Conservation (phyloP, 2,329 filamentous ascomycete species). For the Lecanosticta acicola region DNA sequence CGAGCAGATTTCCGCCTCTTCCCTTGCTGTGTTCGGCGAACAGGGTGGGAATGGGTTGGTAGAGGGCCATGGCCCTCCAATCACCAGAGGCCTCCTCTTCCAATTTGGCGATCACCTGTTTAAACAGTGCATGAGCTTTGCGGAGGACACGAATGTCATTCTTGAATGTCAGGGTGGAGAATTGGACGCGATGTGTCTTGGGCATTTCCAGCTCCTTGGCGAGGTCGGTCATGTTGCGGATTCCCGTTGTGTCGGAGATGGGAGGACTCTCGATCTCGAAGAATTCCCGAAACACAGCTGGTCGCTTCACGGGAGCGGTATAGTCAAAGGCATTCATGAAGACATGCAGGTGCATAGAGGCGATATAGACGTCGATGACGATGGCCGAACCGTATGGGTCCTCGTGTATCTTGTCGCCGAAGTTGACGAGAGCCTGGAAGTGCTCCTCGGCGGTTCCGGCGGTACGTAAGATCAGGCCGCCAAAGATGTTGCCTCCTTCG, state of each 20-base stretch:
- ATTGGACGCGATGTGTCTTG: slow-evolving; percentile 10
- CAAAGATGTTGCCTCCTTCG: slow-evolving; percentile 10
- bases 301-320: slow-evolving; percentile 11
- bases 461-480: slow-evolving; percentile 11
- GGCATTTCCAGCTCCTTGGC: slow-evolving; percentile 13
- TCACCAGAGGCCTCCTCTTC: slow-evolving; percentile 6
- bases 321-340: slow-evolving; percentile 17
- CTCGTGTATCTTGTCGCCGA: slow-evolving; percentile 11
- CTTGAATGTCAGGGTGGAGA: slow-evolving; percentile 16
- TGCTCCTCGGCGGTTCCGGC: slow-evolving; percentile 10
- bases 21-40: slow-evolving; percentile 30
- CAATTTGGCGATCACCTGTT: slow-evolving; percentile 4
- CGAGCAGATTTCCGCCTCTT: slow-evolving; percentile 31
- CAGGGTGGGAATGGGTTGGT: slow-evolving; percentile 25
- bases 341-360: slow-evolving; percentile 7
- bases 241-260: slow-evolving; percentile 15
- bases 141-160: slow-evolving; percentile 14
- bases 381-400: slow-evolving; percentile 14
- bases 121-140: slow-evolving; percentile 13
- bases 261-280: slow-evolving; percentile 9
- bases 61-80: slow-evolving; percentile 8
- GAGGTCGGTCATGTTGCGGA: slow-evolving; percentile 16
- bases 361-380: slow-evolving; percentile 10
- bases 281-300: slow-evolving; percentile 15
- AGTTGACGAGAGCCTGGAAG: slow-evolving; percentile 12